Percentiles rank a stretch among this genome's conserved stretches.
These are phyloP conservation scores for Psilocybe subaeruginosa DNA, from an alignment of 768 basidiomycete genomes.

Conservation along the genomic window DNA sequence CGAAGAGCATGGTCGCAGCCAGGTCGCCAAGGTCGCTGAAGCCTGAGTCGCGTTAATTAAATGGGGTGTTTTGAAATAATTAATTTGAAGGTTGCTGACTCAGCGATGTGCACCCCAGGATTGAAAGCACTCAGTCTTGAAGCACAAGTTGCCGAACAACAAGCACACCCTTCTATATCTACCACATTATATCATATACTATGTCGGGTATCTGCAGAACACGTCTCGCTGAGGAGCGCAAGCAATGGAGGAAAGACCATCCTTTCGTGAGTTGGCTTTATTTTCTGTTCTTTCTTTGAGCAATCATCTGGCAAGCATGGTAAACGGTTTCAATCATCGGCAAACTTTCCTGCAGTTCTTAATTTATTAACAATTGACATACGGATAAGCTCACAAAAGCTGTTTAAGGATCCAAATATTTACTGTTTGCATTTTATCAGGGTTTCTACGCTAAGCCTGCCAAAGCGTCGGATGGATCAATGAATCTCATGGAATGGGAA, in stretches of 20 bases:
- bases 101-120: conserved; percentile 11
- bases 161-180: background rate
- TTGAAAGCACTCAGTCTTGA: background rate
- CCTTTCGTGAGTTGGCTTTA: conserved; percentile 77
- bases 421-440: conserved; percentile 40
- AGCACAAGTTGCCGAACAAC: background rate
- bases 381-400: background rate
- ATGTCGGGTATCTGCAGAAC: conserved; percentile 95
- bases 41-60: too few relatives aligned
- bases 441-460: conserved; percentile 96
- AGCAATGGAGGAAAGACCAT: conserved; percentile 99
- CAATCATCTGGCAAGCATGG: background rate
- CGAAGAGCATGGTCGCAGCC: too few relatives aligned
- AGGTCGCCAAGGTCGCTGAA: too few relatives aligned
- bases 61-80: conserved; percentile 11
- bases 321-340: background rate
- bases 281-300: background rate
- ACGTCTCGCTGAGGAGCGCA: conserved; percentile 94
- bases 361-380: background rate
- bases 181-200: background rate
- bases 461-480: conserved; percentile 88
- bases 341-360: background rate
- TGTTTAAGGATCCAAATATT: background rate
- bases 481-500: conserved; percentile 99
- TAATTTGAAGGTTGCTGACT: conserved; percentile 21